Evolutionary conservation across 257 asterid species (phyloP).

Genomic region (Nicotiana obtusifolia): DNA sequence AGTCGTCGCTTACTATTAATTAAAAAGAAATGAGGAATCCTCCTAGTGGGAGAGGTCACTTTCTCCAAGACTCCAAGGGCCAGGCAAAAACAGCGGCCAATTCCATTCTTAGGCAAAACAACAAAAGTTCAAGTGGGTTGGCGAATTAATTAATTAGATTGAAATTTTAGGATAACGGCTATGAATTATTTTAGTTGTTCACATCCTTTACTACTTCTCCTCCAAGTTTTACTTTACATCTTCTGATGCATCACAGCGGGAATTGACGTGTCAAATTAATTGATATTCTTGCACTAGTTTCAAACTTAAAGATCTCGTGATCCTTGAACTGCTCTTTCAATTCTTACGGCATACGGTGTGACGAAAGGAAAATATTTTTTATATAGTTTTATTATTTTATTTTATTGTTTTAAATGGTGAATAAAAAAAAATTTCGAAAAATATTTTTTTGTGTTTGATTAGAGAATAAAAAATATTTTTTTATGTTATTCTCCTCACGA

Average conservation of each 20-base stretch:
- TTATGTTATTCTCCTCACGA: no score
- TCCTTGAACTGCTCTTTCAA: background rate
- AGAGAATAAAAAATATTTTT: no score
- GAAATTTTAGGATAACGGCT: background rate
- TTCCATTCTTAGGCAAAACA: background rate
- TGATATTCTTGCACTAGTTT: background rate
- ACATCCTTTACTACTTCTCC: background rate
- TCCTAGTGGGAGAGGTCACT: no score
- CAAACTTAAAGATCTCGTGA: background rate
- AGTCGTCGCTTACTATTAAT: background rate
- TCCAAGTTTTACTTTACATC: no score
- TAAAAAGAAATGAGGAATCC: background rate
- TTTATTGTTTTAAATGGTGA: no score
- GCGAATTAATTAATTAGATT: background rate
- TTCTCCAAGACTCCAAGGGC: background rate
- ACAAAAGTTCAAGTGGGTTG: background rate
- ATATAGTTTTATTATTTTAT: no score
- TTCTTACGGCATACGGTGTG: background rate
- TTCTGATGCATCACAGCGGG: background rate
- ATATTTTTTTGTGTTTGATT: no score
- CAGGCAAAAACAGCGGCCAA: background rate
- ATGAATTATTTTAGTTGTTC: background rate
- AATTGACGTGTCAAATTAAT: background rate
- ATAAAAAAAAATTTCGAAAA: no score
- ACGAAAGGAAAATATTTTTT: no score